Evolutionary conservation across 2,329 filamentous ascomycete species (phyloP).

Genomic region (Zarea fungicola): DNA sequence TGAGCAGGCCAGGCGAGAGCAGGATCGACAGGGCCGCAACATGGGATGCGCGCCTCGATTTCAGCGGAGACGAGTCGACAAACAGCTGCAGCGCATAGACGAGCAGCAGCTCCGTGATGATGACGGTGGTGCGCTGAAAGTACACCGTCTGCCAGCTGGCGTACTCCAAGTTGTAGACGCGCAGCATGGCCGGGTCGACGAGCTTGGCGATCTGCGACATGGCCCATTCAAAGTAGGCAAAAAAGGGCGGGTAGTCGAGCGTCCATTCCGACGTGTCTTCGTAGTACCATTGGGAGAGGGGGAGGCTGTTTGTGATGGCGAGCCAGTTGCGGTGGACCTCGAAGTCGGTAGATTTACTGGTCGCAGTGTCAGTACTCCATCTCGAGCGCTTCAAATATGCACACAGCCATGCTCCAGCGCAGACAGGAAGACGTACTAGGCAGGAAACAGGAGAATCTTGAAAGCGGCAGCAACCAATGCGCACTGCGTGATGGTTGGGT

Average conservation of each 20-base stretch:
- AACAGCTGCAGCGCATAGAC: conserved; percentile 79
- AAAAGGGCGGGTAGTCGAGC: conserved; percentile 96
- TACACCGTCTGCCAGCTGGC: conserved; percentile 91
- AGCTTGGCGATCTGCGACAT: conserved; percentile 76
- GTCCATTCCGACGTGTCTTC: conserved; percentile 99
- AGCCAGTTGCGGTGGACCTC: conserved; percentile 99
- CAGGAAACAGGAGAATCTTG: conserved; percentile 87
- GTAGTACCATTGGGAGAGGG: conserved; percentile 87
- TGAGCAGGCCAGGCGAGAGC: conserved; percentile 85
- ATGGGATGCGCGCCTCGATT: conserved; percentile 71
- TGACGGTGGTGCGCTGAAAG: conserved; percentile 87
- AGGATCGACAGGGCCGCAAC: conserved; percentile 84
- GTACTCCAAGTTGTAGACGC: conserved; percentile 74
- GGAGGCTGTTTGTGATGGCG: conserved; percentile 86
- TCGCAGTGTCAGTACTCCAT: too few species aligned
- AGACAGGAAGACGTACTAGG: conserved; percentile 64
- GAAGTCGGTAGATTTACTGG: conserved; percentile 96
- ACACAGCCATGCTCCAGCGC: conserved; percentile 4
- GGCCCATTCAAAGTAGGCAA: conserved; percentile 93
- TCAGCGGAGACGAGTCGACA: conserved; percentile 62
- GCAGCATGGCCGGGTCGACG: conserved; percentile 75
- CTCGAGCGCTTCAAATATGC: too few species aligned
- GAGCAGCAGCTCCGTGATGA: conserved; percentile 77
- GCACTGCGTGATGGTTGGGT: conserved; percentile 85
- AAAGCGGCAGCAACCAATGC: conserved; percentile 80